phyloP scores from a whole-genome alignment of 805 yeast species.

The Yarrowia divulgata region DNA sequence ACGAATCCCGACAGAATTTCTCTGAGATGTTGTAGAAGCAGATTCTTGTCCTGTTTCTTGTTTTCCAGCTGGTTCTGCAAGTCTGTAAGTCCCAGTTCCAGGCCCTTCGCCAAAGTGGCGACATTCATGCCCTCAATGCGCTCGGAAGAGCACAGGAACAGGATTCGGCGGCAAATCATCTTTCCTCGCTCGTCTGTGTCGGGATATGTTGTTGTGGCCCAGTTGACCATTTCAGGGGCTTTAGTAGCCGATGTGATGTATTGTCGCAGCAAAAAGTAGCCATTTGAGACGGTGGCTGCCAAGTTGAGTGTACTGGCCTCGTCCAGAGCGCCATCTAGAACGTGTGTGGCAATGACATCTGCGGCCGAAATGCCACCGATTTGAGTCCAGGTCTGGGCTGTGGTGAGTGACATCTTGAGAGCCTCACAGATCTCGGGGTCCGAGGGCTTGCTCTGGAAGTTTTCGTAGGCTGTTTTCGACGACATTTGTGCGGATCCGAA shows the following conservation, averaged over 20 bases:
- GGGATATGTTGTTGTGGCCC: conserved; percentile 6
- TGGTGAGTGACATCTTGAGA: conserved; percentile 17
- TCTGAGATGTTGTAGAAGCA: conserved; percentile 4
- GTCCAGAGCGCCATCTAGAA: conserved; percentile 8
- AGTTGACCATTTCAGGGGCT: conserved; percentile 19
- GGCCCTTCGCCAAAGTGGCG: conserved; percentile 11
- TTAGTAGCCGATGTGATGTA: conserved; percentile 16
- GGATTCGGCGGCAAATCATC: conserved; percentile 23
- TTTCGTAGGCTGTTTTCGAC: conserved; percentile 19
- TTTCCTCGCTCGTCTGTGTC: conserved; percentile 15
- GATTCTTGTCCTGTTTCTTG: not conserved
- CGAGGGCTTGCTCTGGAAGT: not conserved
- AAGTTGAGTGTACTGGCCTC: conserved; percentile 9
- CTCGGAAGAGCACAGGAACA: conserved; percentile 25
- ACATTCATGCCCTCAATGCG: conserved; percentile 11
- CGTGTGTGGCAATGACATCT: conserved; percentile 13
- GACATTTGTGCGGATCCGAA: not conserved
- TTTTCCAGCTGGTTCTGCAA: not conserved
- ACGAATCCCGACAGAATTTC: conserved; percentile 35
- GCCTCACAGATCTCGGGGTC: conserved; percentile 12
- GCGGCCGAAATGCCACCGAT: conserved; percentile 26
- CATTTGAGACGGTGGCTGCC: conserved; percentile 35
- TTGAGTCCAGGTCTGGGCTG: conserved; percentile 22
- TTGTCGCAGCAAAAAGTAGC: conserved; percentile 13
- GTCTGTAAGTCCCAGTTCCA: conserved; percentile 12